Conservation (phyloP, 176 grass and related monocot genomes). For the Oryza coarctata region DNA sequence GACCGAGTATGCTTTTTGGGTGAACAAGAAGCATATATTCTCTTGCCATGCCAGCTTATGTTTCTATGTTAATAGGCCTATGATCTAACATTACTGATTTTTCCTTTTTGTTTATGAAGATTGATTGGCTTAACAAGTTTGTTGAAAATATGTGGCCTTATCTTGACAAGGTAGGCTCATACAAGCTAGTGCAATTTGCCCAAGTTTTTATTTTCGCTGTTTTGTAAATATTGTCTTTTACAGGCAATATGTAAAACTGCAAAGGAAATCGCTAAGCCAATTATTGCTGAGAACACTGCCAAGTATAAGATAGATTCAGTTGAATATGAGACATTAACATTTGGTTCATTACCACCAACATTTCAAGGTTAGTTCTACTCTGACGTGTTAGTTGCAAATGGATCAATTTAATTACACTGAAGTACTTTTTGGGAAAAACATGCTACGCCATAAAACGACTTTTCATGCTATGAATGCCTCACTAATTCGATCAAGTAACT, state of each 20-base stretch:
- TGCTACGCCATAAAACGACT: background rate
- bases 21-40: constrained; percentile 5
- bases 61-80: background rate
- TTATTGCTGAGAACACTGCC: constrained; percentile 77
- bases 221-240: constrained; percentile 3
- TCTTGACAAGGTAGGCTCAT: constrained; percentile 69
- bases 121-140: constrained; percentile 90
- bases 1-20: constrained; percentile 57
- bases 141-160: constrained; percentile 80
- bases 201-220: background rate
- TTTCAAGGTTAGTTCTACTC: constrained; percentile 59
- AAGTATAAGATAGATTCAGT: constrained; percentile 91
- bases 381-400: constrained; percentile 1
- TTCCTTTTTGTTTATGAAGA: constrained; percentile 32
- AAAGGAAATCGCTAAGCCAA: constrained; percentile 76
- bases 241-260: constrained; percentile 81
- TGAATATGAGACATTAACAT: constrained; percentile 78
- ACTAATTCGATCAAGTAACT: background rate
- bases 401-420: background rate
- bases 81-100: background rate
- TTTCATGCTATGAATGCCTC: background rate
- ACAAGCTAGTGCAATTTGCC: background rate
- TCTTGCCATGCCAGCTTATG: background rate
- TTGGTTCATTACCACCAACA: constrained; percentile 73
- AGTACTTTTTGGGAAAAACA: background rate